phyloP scores from a whole-genome alignment of 345 rosid genomes.

The Pugionium dolabratum region DNA sequence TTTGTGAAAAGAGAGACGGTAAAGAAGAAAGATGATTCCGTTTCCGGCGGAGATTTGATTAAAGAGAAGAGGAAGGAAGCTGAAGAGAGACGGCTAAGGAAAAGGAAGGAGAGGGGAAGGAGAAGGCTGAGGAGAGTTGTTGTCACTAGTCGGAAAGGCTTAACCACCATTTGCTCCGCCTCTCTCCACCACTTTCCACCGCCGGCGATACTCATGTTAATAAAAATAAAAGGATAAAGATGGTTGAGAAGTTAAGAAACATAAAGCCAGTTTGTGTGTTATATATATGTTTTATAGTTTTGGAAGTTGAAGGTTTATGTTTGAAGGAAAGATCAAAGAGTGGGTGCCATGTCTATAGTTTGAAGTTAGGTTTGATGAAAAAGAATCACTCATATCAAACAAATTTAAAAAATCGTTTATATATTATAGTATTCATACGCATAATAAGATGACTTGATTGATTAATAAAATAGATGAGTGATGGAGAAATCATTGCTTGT shows the following conservation, averaged over 20 bases:
- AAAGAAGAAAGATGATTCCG: slow-evolving; percentile 27
- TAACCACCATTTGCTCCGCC: slow-evolving; percentile 33
- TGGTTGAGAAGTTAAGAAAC: slow-evolving; percentile 21
- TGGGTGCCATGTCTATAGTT: slow-evolving; percentile 64
- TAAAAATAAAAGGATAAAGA: background rate
- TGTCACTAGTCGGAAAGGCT: slow-evolving; percentile 52
- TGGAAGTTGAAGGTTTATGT: slow-evolving; percentile 23
- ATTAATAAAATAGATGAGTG: slow-evolving; percentile 19
- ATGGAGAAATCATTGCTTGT: slow-evolving; percentile 35
- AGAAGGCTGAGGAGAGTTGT: slow-evolving; percentile 60
- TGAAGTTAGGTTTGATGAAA: slow-evolving; percentile 43
- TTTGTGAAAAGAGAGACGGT: slow-evolving; percentile 40
- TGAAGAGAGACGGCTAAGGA: slow-evolving; percentile 59
- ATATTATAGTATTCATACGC: slow-evolving; percentile 14
- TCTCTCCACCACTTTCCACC: slow-evolving; percentile 28
- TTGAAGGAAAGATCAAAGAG: slow-evolving; percentile 44
- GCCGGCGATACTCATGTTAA: slow-evolving; percentile 13
- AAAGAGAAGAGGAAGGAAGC: slow-evolving; percentile 40
- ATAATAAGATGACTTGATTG: slow-evolving; percentile 30
- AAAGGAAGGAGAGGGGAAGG: slow-evolving; percentile 74
- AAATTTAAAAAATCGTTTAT: background rate
- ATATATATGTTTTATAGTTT: slow-evolving; percentile 10
- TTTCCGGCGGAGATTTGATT: slow-evolving; percentile 24
- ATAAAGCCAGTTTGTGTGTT: slow-evolving; percentile 13
- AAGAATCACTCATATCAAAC: slow-evolving; percentile 32